Evolutionary conservation across 2,329 filamentous ascomycete genomes (phyloP).

Genomic region (Fusarium drepaniforme): DNA sequence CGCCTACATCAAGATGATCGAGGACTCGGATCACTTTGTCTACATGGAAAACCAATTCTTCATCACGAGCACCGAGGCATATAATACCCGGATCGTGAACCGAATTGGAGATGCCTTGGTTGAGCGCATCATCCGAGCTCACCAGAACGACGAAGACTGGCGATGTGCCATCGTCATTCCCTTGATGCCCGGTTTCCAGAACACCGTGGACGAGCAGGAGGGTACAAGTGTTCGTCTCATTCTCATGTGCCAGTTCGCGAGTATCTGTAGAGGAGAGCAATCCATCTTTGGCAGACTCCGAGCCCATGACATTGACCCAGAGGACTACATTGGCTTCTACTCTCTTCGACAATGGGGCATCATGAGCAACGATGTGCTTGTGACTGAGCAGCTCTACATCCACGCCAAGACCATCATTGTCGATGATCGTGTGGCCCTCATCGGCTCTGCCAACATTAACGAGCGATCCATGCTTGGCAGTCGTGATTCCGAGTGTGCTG

Average conservation of each 20-base stretch:
- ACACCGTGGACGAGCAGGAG: conserved; percentile 93
- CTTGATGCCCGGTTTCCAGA: conserved; percentile 98
- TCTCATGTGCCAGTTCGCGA: conserved; percentile 96
- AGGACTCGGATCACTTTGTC: conserved; percentile 95
- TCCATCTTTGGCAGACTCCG: conserved; percentile 92
- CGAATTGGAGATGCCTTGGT: conserved; percentile 95
- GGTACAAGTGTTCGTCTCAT: conserved; percentile 95
- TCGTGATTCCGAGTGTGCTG: conserved; percentile 91
- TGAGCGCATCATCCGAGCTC: conserved; percentile 87
- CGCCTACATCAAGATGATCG: conserved; percentile 94
- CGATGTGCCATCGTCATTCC: conserved; percentile 91
- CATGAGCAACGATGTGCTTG: conserved; percentile 85
- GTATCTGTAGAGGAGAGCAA: conserved; percentile 91
- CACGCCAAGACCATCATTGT: conserved; percentile 98
- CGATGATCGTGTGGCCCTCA: conserved; percentile 92
- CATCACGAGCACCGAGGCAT: conserved; percentile 90
- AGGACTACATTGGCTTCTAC: conserved; percentile 97
- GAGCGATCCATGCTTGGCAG: conserved; percentile 95
- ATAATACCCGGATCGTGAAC: conserved; percentile 90
- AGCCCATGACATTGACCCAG: conserved; percentile 85
- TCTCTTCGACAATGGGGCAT: conserved; percentile 92
- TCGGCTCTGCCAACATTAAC: conserved; percentile 98
- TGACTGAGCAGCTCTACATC: conserved; percentile 97
- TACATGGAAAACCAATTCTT: conserved; percentile 99
- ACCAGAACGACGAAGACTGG: conserved; percentile 89